A percentile compares a stretch with the other conserved stretches of the same genome.
phyloP scores from a whole-genome alignment of 108 stramenopile species.

The Fragilaria crotonensis region DNA sequence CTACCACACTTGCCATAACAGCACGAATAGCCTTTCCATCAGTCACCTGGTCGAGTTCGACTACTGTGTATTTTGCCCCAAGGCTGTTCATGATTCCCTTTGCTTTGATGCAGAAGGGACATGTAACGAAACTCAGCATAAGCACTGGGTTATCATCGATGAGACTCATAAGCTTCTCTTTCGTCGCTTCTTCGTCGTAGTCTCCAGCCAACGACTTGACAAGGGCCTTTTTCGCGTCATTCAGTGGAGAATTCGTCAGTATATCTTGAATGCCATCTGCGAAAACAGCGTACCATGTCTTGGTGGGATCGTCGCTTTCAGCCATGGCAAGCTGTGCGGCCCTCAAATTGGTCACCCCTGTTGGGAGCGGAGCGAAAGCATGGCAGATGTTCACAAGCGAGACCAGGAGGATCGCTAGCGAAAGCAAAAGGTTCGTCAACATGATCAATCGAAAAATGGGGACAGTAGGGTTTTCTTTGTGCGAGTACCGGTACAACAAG shows the following conservation, averaged over 20 bases:
- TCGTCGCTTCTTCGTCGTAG: conserved; percentile 62
- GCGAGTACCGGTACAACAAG: too few relatives aligned
- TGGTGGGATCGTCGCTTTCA: conserved; percentile 7
- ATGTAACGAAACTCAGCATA: conserved; percentile 70
- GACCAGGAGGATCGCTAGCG: too few relatives aligned
- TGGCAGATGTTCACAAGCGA: too few relatives aligned
- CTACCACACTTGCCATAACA: conserved; percentile 75
- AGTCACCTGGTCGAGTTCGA: conserved; percentile 64
- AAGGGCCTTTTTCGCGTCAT: conserved; percentile 74
- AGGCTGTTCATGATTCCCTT: conserved; percentile 66
- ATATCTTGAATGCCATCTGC: conserved; percentile 7
- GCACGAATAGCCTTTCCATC: conserved; percentile 76
- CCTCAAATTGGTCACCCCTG: too few relatives aligned
- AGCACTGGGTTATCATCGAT: conserved; percentile 60
- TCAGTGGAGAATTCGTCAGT: conserved; percentile 29
- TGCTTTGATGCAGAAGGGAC: conserved; percentile 89
- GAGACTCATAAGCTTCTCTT: conserved; percentile 40
- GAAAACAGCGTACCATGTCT: not conserved
- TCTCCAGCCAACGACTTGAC: conserved; percentile 78
- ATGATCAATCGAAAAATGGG: too few relatives aligned
- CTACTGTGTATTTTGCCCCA: conserved; percentile 57
- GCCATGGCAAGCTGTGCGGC: too few relatives aligned
- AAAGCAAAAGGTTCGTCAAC: too few relatives aligned
- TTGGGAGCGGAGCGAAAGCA: too few relatives aligned
- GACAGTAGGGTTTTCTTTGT: too few relatives aligned